Base-by-base conservation (phyloP, 345 rosid species). In the Mangifera indica region DNA sequence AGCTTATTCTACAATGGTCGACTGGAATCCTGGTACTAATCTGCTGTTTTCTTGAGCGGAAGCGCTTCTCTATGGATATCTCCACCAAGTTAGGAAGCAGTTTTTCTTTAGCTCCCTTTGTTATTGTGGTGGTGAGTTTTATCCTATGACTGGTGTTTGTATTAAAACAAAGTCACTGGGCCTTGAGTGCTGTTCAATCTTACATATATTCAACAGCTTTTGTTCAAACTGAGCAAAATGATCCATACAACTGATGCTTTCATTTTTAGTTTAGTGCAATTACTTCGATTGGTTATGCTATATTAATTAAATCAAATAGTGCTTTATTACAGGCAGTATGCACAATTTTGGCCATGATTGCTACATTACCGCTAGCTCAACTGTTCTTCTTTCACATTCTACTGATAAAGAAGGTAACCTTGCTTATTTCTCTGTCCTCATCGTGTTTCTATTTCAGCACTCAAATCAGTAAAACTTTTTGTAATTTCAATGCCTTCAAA, bases 381-480 rank as follows among this genome's bases (percentile, higher is more conserved):
- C 98, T 95, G 26, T 92, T 95, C 87, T 95, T 95, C 88, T 95
- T 95, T 74, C 99, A 95, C 80, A 83, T 92, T 72, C 94, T 95
- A 54, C 93, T 95, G 42, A 84, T 95, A 40, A 95, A 92, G 75
- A 95, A 95, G 98, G 99, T 88, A 79, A 60, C 18, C 15, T 53
- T 74, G 37, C 63, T 66, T 32, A 17, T 63, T 63, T 29, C 52
- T 44, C 5, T 2, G 51, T 67, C 54, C n/a, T 67, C 3, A 45
- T 55, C 49, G 7, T 26, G 42, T 21, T 67, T 20, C 18, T 55
- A 4, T 51, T 51, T 17, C 60, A 40, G 24, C 63, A 37, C 8
- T 37, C 1, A 1, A 37, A 7, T 37, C 37, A 2, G 4, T 37
- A 7, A 37, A 37, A 37, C 42, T 37, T 29, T 29, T 37, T 37